These are phyloP conservation scores for Alternaria burnsii DNA, from an alignment of 2,329 filamentous ascomycete species.

Conservation along the genomic window DNA sequence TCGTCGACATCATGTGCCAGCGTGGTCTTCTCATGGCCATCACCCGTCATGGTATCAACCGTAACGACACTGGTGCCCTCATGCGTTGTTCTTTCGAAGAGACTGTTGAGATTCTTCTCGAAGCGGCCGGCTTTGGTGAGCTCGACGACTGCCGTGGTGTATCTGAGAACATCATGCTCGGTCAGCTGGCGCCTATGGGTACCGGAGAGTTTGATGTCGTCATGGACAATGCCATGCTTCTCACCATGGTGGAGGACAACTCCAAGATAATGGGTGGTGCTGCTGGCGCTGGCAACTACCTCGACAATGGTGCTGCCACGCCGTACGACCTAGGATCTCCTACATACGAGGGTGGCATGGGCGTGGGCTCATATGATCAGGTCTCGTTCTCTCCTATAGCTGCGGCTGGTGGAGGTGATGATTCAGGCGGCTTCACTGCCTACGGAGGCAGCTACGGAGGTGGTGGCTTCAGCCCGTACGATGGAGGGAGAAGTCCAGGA, in stretches of 20 bases:
- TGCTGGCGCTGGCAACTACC: constrained; percentile 75
- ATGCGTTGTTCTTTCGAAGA: constrained; percentile 99
- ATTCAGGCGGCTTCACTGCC: constrained; percentile 62
- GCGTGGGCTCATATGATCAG: constrained; percentile 68
- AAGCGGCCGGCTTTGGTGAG: constrained; percentile 93
- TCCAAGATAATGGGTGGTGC: constrained; percentile 71
- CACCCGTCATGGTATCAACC: constrained; percentile 97
- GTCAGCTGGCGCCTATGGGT: constrained; percentile 95
- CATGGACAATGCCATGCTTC: constrained; percentile 93
- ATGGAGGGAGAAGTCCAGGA: constrained; percentile 68
- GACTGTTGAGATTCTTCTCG: constrained; percentile 96
- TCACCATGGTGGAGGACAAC: constrained; percentile 93
- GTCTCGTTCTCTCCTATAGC: constrained; percentile 77
- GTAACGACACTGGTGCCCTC: constrained; percentile 94
- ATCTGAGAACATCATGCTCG: constrained; percentile 98
- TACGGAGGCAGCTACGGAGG: constrained; percentile 73
- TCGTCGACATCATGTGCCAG: constrained; percentile 98
- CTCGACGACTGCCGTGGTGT: constrained; percentile 98
- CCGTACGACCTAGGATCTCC: constrained; percentile 83
- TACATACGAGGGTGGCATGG: constrained; percentile 66
- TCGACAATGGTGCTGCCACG: constrained; percentile 83
- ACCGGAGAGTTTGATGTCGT: constrained; percentile 96
- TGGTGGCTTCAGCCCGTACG: constrained; percentile 73
- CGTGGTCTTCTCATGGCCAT: constrained; percentile 94
- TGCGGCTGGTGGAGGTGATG: constrained; percentile 67